A percentile compares a stretch with the other conserved stretches of the same genome.
Conservation (phyloP, 345 rosid genomes). For the Pelargonium nanum region DNA sequence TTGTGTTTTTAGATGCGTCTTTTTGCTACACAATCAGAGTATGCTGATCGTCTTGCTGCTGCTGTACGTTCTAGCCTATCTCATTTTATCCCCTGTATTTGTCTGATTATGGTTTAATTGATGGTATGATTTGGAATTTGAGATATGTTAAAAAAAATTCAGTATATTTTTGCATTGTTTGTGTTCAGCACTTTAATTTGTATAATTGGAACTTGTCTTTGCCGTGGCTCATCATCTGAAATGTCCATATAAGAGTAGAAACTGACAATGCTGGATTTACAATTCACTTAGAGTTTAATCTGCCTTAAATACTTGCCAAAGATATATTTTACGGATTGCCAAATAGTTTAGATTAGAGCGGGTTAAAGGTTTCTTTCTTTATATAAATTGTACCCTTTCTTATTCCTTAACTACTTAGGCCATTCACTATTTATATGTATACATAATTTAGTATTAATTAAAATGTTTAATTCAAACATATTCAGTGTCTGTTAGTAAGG, state of each 20-base stretch:
- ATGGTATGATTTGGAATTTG: not conserved
- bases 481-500: too few relatives aligned
- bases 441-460: too few relatives aligned
- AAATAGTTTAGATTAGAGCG: too few relatives aligned
- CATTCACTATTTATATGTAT: too few relatives aligned
- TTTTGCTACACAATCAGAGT: slow-evolving; percentile 68
- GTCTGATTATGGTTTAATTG: not conserved
- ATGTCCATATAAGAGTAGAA: not conserved
- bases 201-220: not conserved
- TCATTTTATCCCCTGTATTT: not conserved
- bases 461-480: too few relatives aligned
- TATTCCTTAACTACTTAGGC: too few relatives aligned
- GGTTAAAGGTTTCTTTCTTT: too few relatives aligned
- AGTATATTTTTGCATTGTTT: not conserved
- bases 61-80: slow-evolving; percentile 35
- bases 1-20: slow-evolving; percentile 49
- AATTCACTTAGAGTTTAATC: not conserved
- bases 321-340: too few relatives aligned
- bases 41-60: slow-evolving; percentile 64
- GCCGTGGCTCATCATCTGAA: not conserved
- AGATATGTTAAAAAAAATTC: too few relatives aligned
- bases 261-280: not conserved
- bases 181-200: not conserved
- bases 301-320: too few relatives aligned
- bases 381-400: too few relatives aligned